These are phyloP conservation scores for Pythium graminicola DNA, from an alignment of 352 stramenopile genomes.

Conservation along the genomic window DNA sequence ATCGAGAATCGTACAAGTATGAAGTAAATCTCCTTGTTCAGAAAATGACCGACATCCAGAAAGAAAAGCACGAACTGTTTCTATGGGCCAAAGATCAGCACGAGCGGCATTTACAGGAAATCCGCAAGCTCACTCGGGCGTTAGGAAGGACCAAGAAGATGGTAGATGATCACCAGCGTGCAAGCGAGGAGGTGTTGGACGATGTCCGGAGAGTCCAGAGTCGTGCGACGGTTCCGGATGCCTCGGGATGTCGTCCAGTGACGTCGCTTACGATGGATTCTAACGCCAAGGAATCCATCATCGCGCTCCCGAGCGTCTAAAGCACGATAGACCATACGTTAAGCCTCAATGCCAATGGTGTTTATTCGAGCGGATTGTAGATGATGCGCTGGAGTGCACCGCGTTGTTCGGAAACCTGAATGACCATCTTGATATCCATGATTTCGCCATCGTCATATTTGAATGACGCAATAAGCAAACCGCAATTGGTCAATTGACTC, in stretches of 20 bases:
- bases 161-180: slow-evolving; percentile 48
- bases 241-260: neutral
- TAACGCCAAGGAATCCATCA: neutral
- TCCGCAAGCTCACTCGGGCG: slow-evolving; percentile 73
- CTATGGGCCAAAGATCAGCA: slow-evolving; percentile 67
- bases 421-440: slow-evolving; percentile 84
- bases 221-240: slow-evolving; percentile 26
- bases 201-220: slow-evolving; percentile 36
- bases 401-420: slow-evolving; percentile 79
- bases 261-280: neutral
- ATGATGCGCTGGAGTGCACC: slow-evolving; percentile 74
- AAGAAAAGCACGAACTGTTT: slow-evolving; percentile 70
- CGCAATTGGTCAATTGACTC: slow-evolving; percentile 83
- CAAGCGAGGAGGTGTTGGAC: slow-evolving; percentile 28
- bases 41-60: slow-evolving; percentile 57
- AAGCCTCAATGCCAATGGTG: no score
- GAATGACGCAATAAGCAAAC: slow-evolving; percentile 79
- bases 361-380: slow-evolving; percentile 82
- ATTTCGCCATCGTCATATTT: slow-evolving; percentile 67
- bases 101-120: slow-evolving; percentile 65
- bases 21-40: slow-evolving; percentile 65
- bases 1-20: slow-evolving; percentile 65
- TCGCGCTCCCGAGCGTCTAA: slow-evolving; percentile 1
- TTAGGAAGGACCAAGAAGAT: slow-evolving; percentile 49
- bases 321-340: no score